Evolutionary conservation across 768 basidiomycete species (phyloP), one percentile per base, ranked within the genome.

Genomic region (Exsudoporus frostii): DNA sequence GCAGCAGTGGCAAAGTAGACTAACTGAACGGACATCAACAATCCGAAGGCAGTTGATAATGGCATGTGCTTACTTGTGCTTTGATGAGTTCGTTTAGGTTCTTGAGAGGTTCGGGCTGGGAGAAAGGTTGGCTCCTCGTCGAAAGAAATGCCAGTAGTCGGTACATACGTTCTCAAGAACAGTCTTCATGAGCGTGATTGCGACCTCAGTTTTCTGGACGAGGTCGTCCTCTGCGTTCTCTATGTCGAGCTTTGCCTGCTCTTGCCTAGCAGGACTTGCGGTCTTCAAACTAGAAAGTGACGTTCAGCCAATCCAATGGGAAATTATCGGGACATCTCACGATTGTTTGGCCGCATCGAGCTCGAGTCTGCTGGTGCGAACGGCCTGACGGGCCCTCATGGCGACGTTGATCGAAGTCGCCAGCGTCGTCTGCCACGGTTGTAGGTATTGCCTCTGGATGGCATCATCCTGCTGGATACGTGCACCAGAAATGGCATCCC

Each of bases 171-270:
- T 98, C 63, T 98, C 96, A 36, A 99, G 79, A 15, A 98, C 96
- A n/a, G 91, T 88, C 78, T 96, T 96, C 94, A 97, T 96, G 40
- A 93, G 80, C 3, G 89, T 90, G 62, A 97, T 97, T 1, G 95
- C 96, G 29, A 95, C 89, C 71, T 99, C 97, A 22, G 97, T 99
- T 78, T 92, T 93, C 69, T 95, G 94, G 6, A 98, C 97, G 30
- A 98, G 82, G 71, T 95, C 92, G 68, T 99, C 97, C 63, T 93
- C 90, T 9, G 90, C 90, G 57, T 92, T 92, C 80, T 93, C 90
- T 10, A 92, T 90, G 60, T 95, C 92, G 20, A 97, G 83, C 44
- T 90, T 78, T 5, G 93, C 90, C 48, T 97, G 93, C 66, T 98
- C 97, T 69, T 95, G 92, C 74, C 77, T 90, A 17, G 83, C 73